A percentile compares a stretch with the other conserved stretches of the same genome.
phyloP scores from a whole-genome alignment of 164 flowering plant genomes.

The Nelumbo lutea region DNA sequence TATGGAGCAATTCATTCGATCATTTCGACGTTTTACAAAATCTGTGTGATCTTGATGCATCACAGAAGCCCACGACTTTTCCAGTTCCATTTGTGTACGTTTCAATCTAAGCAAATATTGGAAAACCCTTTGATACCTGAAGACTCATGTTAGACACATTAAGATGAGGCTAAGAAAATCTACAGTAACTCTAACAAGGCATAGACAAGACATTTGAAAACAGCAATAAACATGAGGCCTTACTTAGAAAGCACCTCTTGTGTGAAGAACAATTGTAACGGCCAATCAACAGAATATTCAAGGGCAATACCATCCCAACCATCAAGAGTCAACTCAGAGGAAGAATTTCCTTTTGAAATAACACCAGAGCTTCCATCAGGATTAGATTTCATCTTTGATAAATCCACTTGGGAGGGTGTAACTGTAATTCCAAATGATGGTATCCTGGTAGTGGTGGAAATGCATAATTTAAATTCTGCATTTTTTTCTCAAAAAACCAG shows the following conservation, averaged over 20 bases:
- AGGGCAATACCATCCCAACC: slow-evolving; percentile 99
- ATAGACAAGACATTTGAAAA: slow-evolving; percentile 1
- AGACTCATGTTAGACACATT: slow-evolving; percentile 6
- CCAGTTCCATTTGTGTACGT: slow-evolving; percentile 97
- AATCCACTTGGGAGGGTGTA: slow-evolving; percentile 55
- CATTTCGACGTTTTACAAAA: slow-evolving; percentile 62
- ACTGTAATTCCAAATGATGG: slow-evolving; percentile 65
- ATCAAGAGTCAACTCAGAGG: slow-evolving; percentile 61
- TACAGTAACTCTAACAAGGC: not conserved
- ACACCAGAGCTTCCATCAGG: slow-evolving; percentile 43
- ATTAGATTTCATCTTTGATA: slow-evolving; percentile 45
- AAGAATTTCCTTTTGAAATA: slow-evolving; percentile 29
- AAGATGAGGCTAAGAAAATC: not conserved
- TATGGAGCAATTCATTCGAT: slow-evolving; percentile 35
- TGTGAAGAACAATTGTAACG: slow-evolving; percentile 86
- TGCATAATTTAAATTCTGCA: slow-evolving; percentile 5
- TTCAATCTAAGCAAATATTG: slow-evolving; percentile 88
- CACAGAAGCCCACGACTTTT: slow-evolving; percentile 95
- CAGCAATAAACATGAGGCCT: slow-evolving; percentile 15
- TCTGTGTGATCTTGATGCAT: slow-evolving; percentile 96
- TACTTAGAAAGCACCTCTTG: slow-evolving; percentile 94
- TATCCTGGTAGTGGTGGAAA: slow-evolving; percentile 45
- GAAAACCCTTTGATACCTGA: slow-evolving; percentile 76
- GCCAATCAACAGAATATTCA: slow-evolving; percentile 97
- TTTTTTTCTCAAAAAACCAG: not conserved